phyloP scores from a whole-genome alignment of 1,284 basidiomycete genomes.

The Ustilago cynodontis region DNA sequence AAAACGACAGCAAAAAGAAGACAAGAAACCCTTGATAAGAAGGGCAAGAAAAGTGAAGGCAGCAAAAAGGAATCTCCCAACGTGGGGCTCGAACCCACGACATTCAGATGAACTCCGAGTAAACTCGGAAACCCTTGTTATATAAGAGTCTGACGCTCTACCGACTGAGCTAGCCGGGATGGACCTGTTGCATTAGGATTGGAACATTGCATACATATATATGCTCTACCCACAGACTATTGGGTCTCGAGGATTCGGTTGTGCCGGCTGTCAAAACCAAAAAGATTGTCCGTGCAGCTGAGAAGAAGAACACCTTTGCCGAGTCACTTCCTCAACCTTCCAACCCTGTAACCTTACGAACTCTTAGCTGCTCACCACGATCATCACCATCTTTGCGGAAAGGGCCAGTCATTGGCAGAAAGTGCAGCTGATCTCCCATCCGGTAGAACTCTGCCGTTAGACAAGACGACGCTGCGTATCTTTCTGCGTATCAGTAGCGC shows the following conservation, averaged over 20 bases:
- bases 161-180: constrained; percentile 71
- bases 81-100: constrained; percentile 69
- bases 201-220: not conserved
- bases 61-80: constrained; percentile 58
- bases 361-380: not conserved
- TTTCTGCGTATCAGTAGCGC: not conserved
- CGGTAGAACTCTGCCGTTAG: not conserved
- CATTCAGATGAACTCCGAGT: constrained; percentile 59
- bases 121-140: constrained; percentile 45
- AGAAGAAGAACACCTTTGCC: not conserved
- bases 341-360: too few relatives aligned
- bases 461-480: not conserved
- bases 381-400: not conserved
- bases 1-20: not conserved
- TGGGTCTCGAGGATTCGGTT: not conserved
- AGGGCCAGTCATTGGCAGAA: not conserved
- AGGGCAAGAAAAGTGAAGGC: not conserved
- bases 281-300: not conserved
- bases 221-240: not conserved
- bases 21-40: not conserved
- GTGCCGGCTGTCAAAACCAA: not conserved
- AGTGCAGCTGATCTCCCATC: not conserved
- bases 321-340: not conserved
- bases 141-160: constrained; percentile 71
- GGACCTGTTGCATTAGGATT: not conserved